Evolutionary conservation across 2,329 filamentous ascomycete species (phyloP), one percentile per base, ranked within the genome.

Genomic region (Aspergillus tanneri): DNA sequence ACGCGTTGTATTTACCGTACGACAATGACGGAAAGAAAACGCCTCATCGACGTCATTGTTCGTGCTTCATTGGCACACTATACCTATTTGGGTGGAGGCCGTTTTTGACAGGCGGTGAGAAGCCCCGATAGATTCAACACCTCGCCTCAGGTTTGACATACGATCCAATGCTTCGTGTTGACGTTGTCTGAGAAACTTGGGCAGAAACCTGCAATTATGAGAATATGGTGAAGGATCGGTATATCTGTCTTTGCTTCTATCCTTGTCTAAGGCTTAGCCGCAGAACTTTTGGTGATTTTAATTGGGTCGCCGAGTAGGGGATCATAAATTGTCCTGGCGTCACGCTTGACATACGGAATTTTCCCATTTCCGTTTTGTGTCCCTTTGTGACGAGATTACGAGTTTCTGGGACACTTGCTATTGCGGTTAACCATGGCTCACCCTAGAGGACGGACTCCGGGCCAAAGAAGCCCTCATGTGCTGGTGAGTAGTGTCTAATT

Each of bases 401-500:
- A 32, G 12, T 34, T 27, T 12, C 14, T 21, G 32, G n/a, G 34
- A 16, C 25, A 44, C 8, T 10, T 16, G 9, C 3, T 23, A 14
- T 11, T 11, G 19, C n/a, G 12, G 7, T 47, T n/a, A 34, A 54
- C 50, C 49, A 66, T 67, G 65, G 59, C 60, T 39, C 59, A 62
- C 12, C 48, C 59, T 27, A 59, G 60, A 49, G 64, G 65, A 40
- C 59, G 64, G 41, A 61, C 58, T 21, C 55, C 61, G n/a, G 64
- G 62, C 42, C 72, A 73, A 56, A 64, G 72, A 47, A 73, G 71
- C 49, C 72, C 72, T 44, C 70, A 72, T 49, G 72, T 75, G 35
- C 56, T 75, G 62, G 73, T 76, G 55, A 59, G 63, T 51, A 38
- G n/a, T n/a, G n/a, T n/a, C n/a, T n/a, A n/a, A n/a, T n/a, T n/a